Base-by-base conservation (phyloP, 495 filamentous ascomycete species). In the Terfezia boudieri region DNA sequence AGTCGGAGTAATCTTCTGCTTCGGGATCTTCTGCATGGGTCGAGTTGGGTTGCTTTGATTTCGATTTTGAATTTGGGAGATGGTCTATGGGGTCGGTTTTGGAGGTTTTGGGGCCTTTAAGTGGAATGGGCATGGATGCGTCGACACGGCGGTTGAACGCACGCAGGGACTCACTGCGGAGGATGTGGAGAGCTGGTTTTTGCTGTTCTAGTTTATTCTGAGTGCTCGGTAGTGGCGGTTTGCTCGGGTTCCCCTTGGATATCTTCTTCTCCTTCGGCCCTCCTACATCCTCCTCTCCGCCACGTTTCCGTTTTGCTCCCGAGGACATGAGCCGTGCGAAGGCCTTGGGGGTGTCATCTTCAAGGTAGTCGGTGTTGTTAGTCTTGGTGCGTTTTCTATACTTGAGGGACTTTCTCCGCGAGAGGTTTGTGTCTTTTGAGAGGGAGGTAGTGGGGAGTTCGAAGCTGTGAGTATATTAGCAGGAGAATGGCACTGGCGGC, bases 91-190 rank as follows among this genome's bases (percentile, higher is more conserved):
- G 12, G 14, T 46, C 8, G 2, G 12, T 20, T 14, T 46, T 4
- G 41, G 59, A 58, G 50, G 54, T 80, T 66, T 68, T 63, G 4
- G 69, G 69, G 52, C 76, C 74, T 59, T 68, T 74, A 16, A 80
- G 75, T 57, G 83, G 68, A 9, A 98, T 65, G 0, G 90, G 90
- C 22, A 98, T 68, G 2, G 84, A 81, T 32, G 84, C 81, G 61
- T 96, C 81, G 8, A 98, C 90, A 6, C 90, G 79, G 41, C 83
- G 80, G 2, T 77, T 70, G 65, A 93, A 98, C 55, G 89, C 84
- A 1, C 77, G 78, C 56, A 98, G 70, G 26, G 74, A 73, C 67
- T 98, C 90, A 17, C 84, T 83, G 0, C 86, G 86, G 11, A 76
- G 71, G 52, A 98, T 94, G 2, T 58, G 57, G 8, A 61, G 62